A percentile compares a stretch with the other conserved stretches of the same genome.
Evolutionary conservation across 441 rosid species (phyloP).

Genomic region (Dalechampia spathulata): DNA sequence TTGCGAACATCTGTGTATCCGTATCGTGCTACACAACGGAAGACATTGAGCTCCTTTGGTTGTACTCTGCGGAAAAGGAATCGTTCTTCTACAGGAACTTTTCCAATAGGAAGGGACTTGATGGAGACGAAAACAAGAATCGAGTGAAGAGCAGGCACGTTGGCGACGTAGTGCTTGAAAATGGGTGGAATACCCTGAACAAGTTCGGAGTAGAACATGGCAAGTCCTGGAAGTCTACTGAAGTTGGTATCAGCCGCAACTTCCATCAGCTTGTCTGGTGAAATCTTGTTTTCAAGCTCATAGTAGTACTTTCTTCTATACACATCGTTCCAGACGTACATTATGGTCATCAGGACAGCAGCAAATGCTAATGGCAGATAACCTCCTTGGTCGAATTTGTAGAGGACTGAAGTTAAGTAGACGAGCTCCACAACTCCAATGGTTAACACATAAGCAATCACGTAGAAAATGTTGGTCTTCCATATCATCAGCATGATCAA

Average conservation of each 20-base stretch:
- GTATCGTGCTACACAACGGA: slow-evolving; percentile 38
- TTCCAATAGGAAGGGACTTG: slow-evolving; percentile 37
- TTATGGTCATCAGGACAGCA: slow-evolving; percentile 26
- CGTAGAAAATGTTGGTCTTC: slow-evolving; percentile 35
- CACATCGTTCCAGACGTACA: slow-evolving; percentile 44
- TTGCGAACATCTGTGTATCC: slow-evolving; percentile 42
- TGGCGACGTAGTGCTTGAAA: slow-evolving; percentile 36
- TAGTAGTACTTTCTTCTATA: slow-evolving; percentile 15
- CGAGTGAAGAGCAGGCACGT: not conserved
- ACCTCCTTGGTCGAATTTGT: slow-evolving; percentile 48
- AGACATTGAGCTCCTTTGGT: slow-evolving; percentile 30
- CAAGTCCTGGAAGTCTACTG: no score
- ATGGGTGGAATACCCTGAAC: slow-evolving; percentile 31
- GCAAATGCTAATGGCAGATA: slow-evolving; percentile 48
- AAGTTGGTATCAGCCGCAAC: no score
- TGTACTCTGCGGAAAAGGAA: slow-evolving; percentile 33
- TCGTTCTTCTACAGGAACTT: slow-evolving; percentile 30
- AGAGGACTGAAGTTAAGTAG: slow-evolving; percentile 43
- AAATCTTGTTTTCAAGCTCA: slow-evolving; percentile 44
- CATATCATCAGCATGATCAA: slow-evolving; percentile 54
- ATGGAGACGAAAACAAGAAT: slow-evolving; percentile 41
- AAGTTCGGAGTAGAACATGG: no score
- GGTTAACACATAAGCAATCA: slow-evolving; percentile 25
- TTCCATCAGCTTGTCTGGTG: slow-evolving; percentile 20
- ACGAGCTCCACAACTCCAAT: slow-evolving; percentile 34